Conservation (phyloP, 257 asterid species). For the Euphrasia confusa region DNA sequence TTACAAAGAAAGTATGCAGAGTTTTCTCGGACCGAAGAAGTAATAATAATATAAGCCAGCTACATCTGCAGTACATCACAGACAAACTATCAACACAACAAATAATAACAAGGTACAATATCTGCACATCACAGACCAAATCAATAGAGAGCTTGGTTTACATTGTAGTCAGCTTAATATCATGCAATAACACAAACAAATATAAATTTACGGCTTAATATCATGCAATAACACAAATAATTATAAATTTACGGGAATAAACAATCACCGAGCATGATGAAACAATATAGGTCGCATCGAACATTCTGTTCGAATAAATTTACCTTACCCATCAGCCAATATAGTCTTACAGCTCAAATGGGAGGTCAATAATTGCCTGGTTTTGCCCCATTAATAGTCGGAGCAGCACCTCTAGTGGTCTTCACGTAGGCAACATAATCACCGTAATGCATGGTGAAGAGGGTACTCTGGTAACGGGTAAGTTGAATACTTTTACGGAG, state of each 20-base stretch:
- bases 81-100: too few relatives aligned
- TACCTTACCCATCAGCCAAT: not conserved
- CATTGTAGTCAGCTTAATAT: too few relatives aligned
- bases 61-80: too few relatives aligned
- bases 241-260: not conserved
- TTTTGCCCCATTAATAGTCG: slow-evolving; percentile 62
- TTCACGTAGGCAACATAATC: slow-evolving; percentile 73
- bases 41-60: too few relatives aligned
- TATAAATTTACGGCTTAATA: not conserved
- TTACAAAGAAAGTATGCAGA: too few relatives aligned
- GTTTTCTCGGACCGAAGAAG: too few relatives aligned
- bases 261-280: not conserved
- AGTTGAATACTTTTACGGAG: slow-evolving; percentile 51
- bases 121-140: not conserved
- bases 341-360: not conserved
- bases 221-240: not conserved
- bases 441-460: slow-evolving; percentile 68
- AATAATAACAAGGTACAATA: too few relatives aligned
- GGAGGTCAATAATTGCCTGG: slow-evolving; percentile 30
- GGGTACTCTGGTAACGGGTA: slow-evolving; percentile 87
- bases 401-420: slow-evolving; percentile 73
- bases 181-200: not conserved
- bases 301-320: not conserved
- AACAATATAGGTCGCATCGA: not conserved
- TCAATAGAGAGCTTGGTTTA: not conserved